phyloP scores from a whole-genome alignment of 306 rosid genomes.

The Arachis stenosperma region DNA sequence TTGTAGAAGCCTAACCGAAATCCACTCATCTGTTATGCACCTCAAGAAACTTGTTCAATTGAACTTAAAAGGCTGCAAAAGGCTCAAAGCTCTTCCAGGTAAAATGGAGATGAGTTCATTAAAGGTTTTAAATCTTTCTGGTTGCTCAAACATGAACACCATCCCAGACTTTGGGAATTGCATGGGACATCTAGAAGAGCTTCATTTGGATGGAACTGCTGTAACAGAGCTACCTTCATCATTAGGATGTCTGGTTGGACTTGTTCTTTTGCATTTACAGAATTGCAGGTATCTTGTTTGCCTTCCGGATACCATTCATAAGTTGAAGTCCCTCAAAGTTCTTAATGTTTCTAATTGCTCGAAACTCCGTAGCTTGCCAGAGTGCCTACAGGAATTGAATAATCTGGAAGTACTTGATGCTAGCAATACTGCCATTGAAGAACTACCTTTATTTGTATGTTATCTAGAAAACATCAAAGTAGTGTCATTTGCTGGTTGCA shows the following conservation, averaged over 20 bases:
- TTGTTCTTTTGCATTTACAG: conserved; percentile 20
- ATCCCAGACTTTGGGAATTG: conserved; percentile 42
- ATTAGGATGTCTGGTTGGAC: conserved; percentile 39
- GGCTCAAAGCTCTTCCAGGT: conserved; percentile 42
- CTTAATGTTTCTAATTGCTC: conserved; percentile 45
- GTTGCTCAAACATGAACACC: conserved; percentile 36
- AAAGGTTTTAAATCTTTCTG: conserved; percentile 35
- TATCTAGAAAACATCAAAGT: conserved; percentile 25
- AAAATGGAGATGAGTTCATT: conserved; percentile 43
- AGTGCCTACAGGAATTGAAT: conserved; percentile 24
- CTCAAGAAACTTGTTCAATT: conserved; percentile 34
- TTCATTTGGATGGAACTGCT: conserved; percentile 40
- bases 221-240: conserved; percentile 37
- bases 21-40: conserved; percentile 37
- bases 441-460: conserved; percentile 40
- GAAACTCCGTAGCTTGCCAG: conserved; percentile 30
- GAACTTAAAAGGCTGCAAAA: conserved; percentile 47
- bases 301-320: conserved; percentile 41
- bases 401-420: conserved; percentile 37
- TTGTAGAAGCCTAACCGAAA: conserved; percentile 36
- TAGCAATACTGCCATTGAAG: conserved; percentile 36
- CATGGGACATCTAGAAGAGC: conserved; percentile 22
- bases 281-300: conserved; percentile 44
- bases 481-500: conserved; percentile 42
- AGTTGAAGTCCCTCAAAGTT: conserved; percentile 37